Conservation (phyloP, 345 rosid genomes). For the Euphorbia pulcherrima region DNA sequence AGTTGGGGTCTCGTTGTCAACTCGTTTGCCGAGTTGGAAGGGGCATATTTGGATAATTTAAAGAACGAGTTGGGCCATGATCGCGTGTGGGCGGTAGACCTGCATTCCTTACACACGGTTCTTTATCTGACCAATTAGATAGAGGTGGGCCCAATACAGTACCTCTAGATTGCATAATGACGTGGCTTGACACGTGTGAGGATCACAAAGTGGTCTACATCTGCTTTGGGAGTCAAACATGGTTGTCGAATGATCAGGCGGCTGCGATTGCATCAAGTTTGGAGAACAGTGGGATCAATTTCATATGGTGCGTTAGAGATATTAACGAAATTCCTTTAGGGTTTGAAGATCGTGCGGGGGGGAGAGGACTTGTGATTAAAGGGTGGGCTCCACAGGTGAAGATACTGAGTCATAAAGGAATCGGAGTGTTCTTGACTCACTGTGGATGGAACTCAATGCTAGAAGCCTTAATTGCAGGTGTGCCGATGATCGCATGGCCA, state of each 20-base stretch:
- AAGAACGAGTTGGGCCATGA: constrained; percentile 27
- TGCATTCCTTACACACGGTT: constrained; percentile 26
- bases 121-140: neutral
- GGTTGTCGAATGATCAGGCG: constrained; percentile 42
- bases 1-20: constrained; percentile 62
- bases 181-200: constrained; percentile 53
- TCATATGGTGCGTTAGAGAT: constrained; percentile 45
- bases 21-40: constrained; percentile 46
- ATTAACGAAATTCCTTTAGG: constrained; percentile 22
- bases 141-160: constrained; percentile 52
- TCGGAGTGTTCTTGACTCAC: constrained; percentile 58
- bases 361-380: constrained; percentile 43
- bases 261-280: constrained; percentile 38
- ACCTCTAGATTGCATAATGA: constrained; percentile 23
- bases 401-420: constrained; percentile 43
- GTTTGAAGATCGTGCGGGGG: constrained; percentile 46
- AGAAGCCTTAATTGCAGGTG: constrained; percentile 46
- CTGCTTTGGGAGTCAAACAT: constrained; percentile 64
- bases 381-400: constrained; percentile 58
- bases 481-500: constrained; percentile 64
- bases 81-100: constrained; percentile 55
- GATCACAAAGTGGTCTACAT: constrained; percentile 55
- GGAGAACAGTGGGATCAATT: constrained; percentile 48
- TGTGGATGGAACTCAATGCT: constrained; percentile 69
- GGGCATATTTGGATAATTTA: constrained; percentile 38